A percentile compares a stretch with the other conserved stretches of the same genome.
Evolutionary conservation across 2,329 filamentous ascomycete species (phyloP).

Genomic region (Monilinia laxa): DNA sequence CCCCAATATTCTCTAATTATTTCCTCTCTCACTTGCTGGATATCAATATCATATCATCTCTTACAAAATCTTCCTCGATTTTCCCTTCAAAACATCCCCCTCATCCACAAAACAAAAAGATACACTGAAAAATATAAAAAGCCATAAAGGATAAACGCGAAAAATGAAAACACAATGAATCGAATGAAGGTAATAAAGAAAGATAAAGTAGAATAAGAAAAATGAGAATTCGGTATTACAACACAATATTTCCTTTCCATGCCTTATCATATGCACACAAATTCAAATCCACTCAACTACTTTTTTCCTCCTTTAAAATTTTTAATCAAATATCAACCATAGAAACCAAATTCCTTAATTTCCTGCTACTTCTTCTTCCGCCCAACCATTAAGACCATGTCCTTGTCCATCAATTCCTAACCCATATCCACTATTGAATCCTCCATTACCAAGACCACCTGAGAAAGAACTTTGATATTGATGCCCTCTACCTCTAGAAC

Average conservation of each 20-base stretch:
- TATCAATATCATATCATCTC: slow-evolving; percentile 1
- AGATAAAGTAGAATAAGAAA: slow-evolving; percentile 3
- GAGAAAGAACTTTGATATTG: slow-evolving; percentile 63
- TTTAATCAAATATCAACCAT: slow-evolving; percentile 9
- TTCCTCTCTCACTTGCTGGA: neutral
- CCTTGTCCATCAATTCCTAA: slow-evolving; percentile 60
- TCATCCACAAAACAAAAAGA: neutral
- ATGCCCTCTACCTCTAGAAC: slow-evolving; percentile 53
- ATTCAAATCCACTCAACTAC: slow-evolving; percentile 7
- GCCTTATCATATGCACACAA: slow-evolving; percentile 10
- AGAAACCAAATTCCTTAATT: slow-evolving; percentile 29
- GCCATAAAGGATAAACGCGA: neutral
- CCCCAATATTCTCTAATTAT: neutral
- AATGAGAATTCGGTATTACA: slow-evolving; percentile 20
- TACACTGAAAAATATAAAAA: slow-evolving; percentile 4
- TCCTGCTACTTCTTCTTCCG: slow-evolving; percentile 51
- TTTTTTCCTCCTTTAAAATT: slow-evolving; percentile 12
- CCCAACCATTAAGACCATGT: slow-evolving; percentile 63
- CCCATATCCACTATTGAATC: slow-evolving; percentile 49
- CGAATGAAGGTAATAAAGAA: slow-evolving; percentile 15
- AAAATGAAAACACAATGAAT: slow-evolving; percentile 19
- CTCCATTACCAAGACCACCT: slow-evolving; percentile 36
- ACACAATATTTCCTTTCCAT: slow-evolving; percentile 20
- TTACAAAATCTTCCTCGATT: neutral
- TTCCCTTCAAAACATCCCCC: neutral